phyloP scores from a whole-genome alignment of 73 alveolate species.

The Paramecium sonneborni region DNA sequence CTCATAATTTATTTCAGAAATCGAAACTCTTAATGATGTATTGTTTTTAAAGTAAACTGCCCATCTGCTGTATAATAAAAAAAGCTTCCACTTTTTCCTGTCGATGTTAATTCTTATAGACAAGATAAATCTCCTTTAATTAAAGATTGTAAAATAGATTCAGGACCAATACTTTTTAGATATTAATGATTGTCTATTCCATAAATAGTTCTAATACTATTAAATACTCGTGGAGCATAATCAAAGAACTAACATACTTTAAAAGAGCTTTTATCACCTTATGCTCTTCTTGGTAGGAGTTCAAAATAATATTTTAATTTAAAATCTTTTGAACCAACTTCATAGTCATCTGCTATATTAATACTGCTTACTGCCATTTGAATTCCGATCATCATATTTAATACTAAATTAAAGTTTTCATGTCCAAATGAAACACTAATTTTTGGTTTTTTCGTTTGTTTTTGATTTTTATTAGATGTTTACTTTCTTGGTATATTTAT shows the following conservation, averaged over 20 bases:
- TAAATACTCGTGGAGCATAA: slow-evolving; percentile 89
- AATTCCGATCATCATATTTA: slow-evolving; percentile 92
- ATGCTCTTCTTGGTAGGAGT: slow-evolving; percentile 78
- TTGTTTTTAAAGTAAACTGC: slow-evolving; percentile 92
- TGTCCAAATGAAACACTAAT: slow-evolving; percentile 72
- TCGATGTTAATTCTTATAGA: slow-evolving; percentile 69
- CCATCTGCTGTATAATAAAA: slow-evolving; percentile 98
- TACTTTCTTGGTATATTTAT: background rate
- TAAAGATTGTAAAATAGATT: slow-evolving; percentile 62
- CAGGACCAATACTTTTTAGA: slow-evolving; percentile 82
- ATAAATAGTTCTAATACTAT: slow-evolving; percentile 77
- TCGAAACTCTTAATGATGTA: slow-evolving; percentile 86
- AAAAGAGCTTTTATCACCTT: slow-evolving; percentile 68
- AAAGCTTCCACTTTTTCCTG: slow-evolving; percentile 98
- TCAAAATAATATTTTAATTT: slow-evolving; percentile 77
- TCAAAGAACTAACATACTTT: slow-evolving; percentile 86
- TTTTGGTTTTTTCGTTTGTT: background rate
- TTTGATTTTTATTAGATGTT: background rate
- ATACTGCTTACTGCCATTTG: slow-evolving; percentile 84
- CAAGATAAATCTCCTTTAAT: slow-evolving; percentile 67
- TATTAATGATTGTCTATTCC: slow-evolving; percentile 74
- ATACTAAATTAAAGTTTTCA: slow-evolving; percentile 82
- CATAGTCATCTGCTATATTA: slow-evolving; percentile 64
- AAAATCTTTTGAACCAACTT: slow-evolving; percentile 75
- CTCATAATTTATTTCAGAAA: slow-evolving; percentile 87